Evolutionary conservation across 345 rosid genomes (phyloP).

Genomic region (Hevea brasiliensis): DNA sequence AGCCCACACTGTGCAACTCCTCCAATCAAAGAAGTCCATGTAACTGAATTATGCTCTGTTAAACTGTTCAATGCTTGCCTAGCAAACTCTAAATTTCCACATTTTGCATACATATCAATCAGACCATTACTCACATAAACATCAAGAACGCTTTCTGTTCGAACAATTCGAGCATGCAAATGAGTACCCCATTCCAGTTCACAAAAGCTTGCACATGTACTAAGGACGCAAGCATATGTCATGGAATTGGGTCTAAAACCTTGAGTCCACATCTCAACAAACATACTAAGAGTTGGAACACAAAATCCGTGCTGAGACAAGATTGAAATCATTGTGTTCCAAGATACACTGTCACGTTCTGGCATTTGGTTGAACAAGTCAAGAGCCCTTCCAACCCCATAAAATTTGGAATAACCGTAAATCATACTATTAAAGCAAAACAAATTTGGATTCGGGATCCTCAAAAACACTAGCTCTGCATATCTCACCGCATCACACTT

Average conservation of each 20-base stretch:
- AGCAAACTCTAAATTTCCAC: constrained; percentile 22
- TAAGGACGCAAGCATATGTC: constrained; percentile 30
- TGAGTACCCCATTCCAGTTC: constrained; percentile 35
- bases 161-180: constrained; percentile 30
- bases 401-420: constrained; percentile 24
- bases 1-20: constrained; percentile 27
- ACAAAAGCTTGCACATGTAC: constrained; percentile 19
- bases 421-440: constrained; percentile 35
- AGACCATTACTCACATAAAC: constrained; percentile 21
- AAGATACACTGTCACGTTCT: constrained; percentile 29
- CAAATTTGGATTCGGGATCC: constrained; percentile 22
- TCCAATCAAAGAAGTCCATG: constrained; percentile 30
- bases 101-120: constrained; percentile 29
- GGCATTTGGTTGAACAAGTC: constrained; percentile 25
- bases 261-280: constrained; percentile 32
- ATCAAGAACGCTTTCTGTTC: constrained; percentile 13
- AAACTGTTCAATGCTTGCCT: constrained; percentile 20
- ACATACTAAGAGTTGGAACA: constrained; percentile 19
- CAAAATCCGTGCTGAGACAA: constrained; percentile 26
- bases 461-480: constrained; percentile 21
- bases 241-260: constrained; percentile 26
- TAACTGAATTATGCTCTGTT: constrained; percentile 17
- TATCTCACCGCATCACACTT: constrained; percentile 14
- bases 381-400: constrained; percentile 26
- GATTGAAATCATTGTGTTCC: constrained; percentile 29